Percentiles rank a stretch among this genome's conserved stretches.
phyloP scores from a whole-genome alignment of 179 eudicot species.

The Dionaea muscipula region DNA sequence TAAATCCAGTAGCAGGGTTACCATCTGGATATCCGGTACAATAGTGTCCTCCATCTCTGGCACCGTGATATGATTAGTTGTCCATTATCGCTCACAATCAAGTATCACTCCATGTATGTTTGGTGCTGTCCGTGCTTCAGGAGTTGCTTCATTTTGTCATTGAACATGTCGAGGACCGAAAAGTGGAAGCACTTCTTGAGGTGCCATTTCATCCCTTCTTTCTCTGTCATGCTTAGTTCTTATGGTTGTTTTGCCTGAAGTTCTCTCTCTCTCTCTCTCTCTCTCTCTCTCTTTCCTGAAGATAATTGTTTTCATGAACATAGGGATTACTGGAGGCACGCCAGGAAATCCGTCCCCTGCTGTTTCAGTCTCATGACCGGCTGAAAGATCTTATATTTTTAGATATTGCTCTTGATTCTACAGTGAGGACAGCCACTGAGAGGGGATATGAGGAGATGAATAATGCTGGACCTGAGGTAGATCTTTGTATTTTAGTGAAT shows the following conservation, averaged over 20 bases:
- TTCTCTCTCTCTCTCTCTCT: no score
- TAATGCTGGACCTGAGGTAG: slow-evolving; percentile 84
- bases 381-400: slow-evolving; percentile 84
- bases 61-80: neutral
- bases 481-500: neutral
- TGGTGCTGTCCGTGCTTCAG: slow-evolving; percentile 25
- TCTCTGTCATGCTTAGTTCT: neutral
- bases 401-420: slow-evolving; percentile 88
- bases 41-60: slow-evolving; percentile 2
- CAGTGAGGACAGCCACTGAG: slow-evolving; percentile 78
- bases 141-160: slow-evolving; percentile 71
- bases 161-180: slow-evolving; percentile 69
- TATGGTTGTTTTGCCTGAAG: no score
- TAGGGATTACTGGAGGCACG: slow-evolving; percentile 94
- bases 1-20: slow-evolving; percentile 82
- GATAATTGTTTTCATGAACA: neutral
- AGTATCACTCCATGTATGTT: slow-evolving; percentile 2
- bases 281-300: no score
- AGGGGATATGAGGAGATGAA: slow-evolving; percentile 91
- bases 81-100: neutral
- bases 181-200: slow-evolving; percentile 86
- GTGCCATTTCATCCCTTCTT: slow-evolving; percentile 19
- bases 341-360: slow-evolving; percentile 61
- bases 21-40: slow-evolving; percentile 84
- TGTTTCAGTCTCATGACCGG: slow-evolving; percentile 51